Evolutionary conservation across 1,284 basidiomycete species (phyloP).

Genomic region (Puccinia coronata): DNA sequence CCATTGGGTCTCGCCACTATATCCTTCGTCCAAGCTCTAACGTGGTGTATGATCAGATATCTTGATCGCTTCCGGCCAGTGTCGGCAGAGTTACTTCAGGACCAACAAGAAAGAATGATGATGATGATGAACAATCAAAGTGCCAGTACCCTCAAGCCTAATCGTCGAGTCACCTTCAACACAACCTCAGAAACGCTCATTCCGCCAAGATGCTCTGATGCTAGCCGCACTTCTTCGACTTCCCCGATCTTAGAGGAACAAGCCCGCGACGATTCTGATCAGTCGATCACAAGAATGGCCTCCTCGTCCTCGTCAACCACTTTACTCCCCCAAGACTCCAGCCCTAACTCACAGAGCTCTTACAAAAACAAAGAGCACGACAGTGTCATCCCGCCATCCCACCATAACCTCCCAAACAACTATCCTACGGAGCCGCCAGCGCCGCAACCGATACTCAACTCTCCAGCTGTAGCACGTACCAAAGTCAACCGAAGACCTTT

Average conservation of each 20-base stretch:
- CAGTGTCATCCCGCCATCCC: not conserved
- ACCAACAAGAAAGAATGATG: constrained; percentile 33
- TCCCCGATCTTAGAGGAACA: constrained; percentile 29
- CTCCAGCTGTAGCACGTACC: constrained; percentile 18
- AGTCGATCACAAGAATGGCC: constrained; percentile 30
- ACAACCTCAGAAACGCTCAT: constrained; percentile 28
- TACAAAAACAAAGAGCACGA: constrained; percentile 20
- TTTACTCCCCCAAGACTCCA: constrained; percentile 26
- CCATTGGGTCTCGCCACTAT: constrained; percentile 45
- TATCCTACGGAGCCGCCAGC: not conserved
- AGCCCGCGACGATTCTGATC: constrained; percentile 15
- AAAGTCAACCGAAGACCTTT: constrained; percentile 27
- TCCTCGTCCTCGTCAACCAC: constrained; percentile 42
- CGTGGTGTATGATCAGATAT: constrained; percentile 27
- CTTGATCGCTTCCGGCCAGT: constrained; percentile 30
- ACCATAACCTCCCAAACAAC: not conserved
- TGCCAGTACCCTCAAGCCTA: constrained; percentile 30
- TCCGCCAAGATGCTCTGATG: constrained; percentile 23
- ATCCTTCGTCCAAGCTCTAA: constrained; percentile 43
- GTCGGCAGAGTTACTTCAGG: constrained; percentile 9
- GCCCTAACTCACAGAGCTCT: not conserved
- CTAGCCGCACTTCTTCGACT: constrained; percentile 40
- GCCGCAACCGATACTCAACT: constrained; percentile 15
- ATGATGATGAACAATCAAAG: constrained; percentile 39
- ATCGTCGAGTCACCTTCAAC: constrained; percentile 46